Conservation (phyloP, 2,329 filamentous ascomycete genomes). For the Neonectria ditissima region DNA sequence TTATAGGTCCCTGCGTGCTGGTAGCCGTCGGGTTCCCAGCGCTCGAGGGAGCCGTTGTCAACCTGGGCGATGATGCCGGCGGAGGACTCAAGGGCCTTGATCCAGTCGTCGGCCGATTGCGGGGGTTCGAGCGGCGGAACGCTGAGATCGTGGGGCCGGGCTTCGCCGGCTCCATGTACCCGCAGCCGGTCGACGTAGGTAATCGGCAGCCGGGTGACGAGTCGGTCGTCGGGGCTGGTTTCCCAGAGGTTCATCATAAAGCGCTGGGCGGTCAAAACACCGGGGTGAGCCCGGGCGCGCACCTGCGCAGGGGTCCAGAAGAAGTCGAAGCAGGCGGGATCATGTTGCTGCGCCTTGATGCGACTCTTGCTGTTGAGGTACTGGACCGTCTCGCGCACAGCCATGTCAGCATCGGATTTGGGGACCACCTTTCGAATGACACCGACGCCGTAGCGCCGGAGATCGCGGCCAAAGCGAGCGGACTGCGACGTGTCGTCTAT, state of each 20-base stretch:
- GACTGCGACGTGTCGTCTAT: slow-evolving; percentile 61
- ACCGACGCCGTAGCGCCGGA: slow-evolving; percentile 72
- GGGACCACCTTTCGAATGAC: slow-evolving; percentile 75
- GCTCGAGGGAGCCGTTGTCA: slow-evolving; percentile 77
- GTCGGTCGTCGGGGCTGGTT: slow-evolving; percentile 62
- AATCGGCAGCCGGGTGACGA: slow-evolving; percentile 71
- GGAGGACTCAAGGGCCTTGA: slow-evolving; percentile 56
- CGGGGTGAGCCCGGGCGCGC: slow-evolving; percentile 73
- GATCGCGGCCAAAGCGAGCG: slow-evolving; percentile 66
- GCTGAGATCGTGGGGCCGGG: slow-evolving; percentile 35
- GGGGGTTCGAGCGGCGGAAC: slow-evolving; percentile 42
- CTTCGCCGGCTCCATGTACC: slow-evolving; percentile 65
- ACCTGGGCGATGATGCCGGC: slow-evolving; percentile 72
- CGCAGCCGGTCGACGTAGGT: slow-evolving; percentile 77
- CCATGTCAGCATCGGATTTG: slow-evolving; percentile 64
- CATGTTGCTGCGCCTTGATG: slow-evolving; percentile 50
- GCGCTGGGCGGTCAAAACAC: slow-evolving; percentile 71
- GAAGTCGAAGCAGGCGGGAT: slow-evolving; percentile 78
- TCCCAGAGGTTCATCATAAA: slow-evolving; percentile 78
- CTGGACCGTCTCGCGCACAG: slow-evolving; percentile 69
- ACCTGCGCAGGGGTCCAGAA: slow-evolving; percentile 80
- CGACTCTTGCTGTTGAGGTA: slow-evolving; percentile 57
- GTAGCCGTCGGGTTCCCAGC: slow-evolving; percentile 78
- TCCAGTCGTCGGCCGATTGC: slow-evolving; percentile 54
- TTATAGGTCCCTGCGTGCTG: slow-evolving; percentile 68